Conservation (phyloP, 2,329 filamentous ascomycete species). For the Domatiomyces catenatus region DNA sequence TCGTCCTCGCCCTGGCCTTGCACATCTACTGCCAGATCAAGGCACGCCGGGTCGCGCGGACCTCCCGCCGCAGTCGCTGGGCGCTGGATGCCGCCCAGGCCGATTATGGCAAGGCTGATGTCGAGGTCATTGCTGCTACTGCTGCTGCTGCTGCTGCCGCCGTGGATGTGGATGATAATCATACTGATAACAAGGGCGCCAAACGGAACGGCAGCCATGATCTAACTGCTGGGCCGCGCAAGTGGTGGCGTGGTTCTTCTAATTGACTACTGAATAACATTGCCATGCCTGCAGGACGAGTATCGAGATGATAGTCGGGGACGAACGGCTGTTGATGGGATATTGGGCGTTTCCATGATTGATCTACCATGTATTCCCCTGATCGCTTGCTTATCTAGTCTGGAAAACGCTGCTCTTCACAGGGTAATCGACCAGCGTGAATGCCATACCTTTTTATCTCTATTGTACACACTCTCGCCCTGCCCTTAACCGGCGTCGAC, state of each 20-base stretch:
- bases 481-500: background rate
- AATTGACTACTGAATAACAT: background rate
- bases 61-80: background rate
- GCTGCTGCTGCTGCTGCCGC: no score
- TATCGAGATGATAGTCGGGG: no score
- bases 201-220: no score
- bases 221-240: no score
- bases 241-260: background rate
- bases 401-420: background rate
- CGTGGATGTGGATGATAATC: background rate
- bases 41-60: background rate
- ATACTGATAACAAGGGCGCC: no score
- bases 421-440: background rate
- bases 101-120: background rate
- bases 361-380: background rate
- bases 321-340: background rate
- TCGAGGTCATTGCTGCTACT: background rate
- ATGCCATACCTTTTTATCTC: background rate
- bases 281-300: no score
- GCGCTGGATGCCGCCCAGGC: background rate
- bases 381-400: background rate
- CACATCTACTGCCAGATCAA: background rate
- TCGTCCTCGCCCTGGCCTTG: constrained; percentile 1
- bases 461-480: background rate
- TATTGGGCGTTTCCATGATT: background rate